Evolutionary conservation across 371 early-diverging fungal genomes (phyloP).

Genomic region (Mucor velutinosus): DNA sequence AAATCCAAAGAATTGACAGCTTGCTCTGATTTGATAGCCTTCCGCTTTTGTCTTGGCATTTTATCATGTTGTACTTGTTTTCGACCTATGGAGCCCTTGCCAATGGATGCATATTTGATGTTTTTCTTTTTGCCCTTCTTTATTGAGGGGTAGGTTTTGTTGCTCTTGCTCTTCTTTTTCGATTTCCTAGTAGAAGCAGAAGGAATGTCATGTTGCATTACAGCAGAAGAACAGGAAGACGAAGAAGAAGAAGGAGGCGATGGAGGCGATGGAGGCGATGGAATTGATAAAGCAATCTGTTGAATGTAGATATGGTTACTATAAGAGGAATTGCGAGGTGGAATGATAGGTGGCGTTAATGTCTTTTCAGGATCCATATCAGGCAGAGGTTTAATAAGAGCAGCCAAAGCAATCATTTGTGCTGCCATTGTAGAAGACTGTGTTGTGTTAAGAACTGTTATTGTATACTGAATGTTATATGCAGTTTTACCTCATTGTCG

Average conservation of each 20-base stretch:
- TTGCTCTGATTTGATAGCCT: not conserved
- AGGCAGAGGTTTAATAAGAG: slow-evolving; percentile 8
- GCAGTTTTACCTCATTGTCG: not conserved
- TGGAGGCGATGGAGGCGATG: not conserved
- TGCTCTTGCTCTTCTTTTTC: not conserved
- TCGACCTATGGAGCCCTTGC: slow-evolving; percentile 7
- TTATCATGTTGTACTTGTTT: slow-evolving; percentile 4
- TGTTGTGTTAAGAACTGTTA: not conserved
- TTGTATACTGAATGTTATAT: not conserved
- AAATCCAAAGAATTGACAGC: slow-evolving; percentile 1
- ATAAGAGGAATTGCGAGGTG: slow-evolving; percentile 6
- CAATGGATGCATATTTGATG: slow-evolving; percentile 8
- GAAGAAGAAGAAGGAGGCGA: not conserved
- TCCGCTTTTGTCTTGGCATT: slow-evolving; percentile 6
- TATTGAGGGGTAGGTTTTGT: slow-evolving; percentile 8
- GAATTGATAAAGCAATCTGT: not conserved
- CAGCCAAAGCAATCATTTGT: slow-evolving; percentile 6
- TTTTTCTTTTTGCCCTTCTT: slow-evolving; percentile 1
- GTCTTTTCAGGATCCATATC: not conserved
- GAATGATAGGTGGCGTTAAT: slow-evolving; percentile 7
- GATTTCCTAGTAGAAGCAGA: not conserved
- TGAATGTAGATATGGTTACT: not conserved
- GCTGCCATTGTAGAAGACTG: slow-evolving; percentile 2
- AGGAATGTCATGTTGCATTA: not conserved
- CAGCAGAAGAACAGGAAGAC: not conserved